These are phyloP conservation scores for Aurifilum marmelostoma DNA, from an alignment of 2,329 filamentous ascomycete genomes.

Conservation along the genomic window DNA sequence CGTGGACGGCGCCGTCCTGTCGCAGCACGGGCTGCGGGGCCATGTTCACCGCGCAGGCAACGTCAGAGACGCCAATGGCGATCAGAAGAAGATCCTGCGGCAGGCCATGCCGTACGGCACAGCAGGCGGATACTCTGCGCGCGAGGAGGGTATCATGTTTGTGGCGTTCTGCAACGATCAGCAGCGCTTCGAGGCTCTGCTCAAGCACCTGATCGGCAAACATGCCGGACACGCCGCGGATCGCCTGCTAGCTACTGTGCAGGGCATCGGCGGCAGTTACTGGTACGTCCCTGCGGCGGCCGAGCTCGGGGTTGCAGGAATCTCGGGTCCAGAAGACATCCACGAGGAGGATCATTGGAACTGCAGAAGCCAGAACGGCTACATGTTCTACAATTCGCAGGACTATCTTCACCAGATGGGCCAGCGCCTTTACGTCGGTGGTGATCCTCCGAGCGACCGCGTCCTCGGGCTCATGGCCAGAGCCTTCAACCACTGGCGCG, in stretches of 20 bases:
- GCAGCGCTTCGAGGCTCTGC: conserved; percentile 16
- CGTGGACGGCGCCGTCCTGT: conserved; percentile 19
- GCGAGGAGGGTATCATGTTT: conserved; percentile 20
- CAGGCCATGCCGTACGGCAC: conserved; percentile 21
- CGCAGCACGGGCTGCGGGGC: conserved; percentile 16
- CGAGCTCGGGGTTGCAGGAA: conserved; percentile 11
- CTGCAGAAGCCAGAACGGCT: conserved; percentile 10
- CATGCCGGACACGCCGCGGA: not conserved
- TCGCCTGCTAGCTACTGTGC: not conserved
- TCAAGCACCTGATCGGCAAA: conserved; percentile 12
- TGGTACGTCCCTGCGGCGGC: conserved; percentile 22
- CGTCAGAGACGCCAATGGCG: conserved; percentile 15
- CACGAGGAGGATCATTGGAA: conserved; percentile 19
- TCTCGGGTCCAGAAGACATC: conserved; percentile 3
- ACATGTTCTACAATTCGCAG: conserved; percentile 22
- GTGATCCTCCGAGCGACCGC: conserved; percentile 14
- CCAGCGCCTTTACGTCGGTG: conserved; percentile 12
- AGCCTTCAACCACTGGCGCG: conserved; percentile 23
- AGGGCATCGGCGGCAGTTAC: conserved; percentile 16
- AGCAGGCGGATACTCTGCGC: conserved; percentile 2
- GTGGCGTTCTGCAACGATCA: conserved; percentile 23
- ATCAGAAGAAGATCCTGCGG: conserved; percentile 23
- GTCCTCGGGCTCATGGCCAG: conserved; percentile 20
- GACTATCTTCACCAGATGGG: conserved; percentile 22
- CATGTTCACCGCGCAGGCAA: conserved; percentile 22